Evolutionary conservation across 169 alveolate species (phyloP).

Genomic region (Blepharisma undulans): DNA sequence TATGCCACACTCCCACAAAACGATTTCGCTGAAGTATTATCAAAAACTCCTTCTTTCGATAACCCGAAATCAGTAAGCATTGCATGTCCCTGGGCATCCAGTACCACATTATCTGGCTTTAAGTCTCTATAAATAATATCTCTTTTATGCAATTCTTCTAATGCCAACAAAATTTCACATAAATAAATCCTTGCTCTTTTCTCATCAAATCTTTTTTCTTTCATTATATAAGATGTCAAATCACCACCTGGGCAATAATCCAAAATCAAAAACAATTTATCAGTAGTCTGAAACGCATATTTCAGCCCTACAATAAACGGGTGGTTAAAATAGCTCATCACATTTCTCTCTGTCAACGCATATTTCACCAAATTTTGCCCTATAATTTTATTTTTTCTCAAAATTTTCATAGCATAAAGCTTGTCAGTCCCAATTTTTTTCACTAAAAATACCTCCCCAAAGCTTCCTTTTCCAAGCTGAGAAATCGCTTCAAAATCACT

Average conservation of each 20-base stretch:
- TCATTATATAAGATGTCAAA: constrained; percentile 62
- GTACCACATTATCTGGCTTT: constrained; percentile 83
- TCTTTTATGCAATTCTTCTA: constrained; percentile 78
- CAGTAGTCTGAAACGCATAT: constrained; percentile 82
- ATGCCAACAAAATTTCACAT: constrained; percentile 78
- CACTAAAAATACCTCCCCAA: constrained; percentile 88
- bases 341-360: constrained; percentile 88
- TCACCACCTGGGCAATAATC: constrained; percentile 88
- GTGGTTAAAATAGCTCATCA: constrained; percentile 75
- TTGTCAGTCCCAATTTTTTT: constrained; percentile 59
- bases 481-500: constrained; percentile 58
- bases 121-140: constrained; percentile 84
- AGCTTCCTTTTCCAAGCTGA: constrained; percentile 83
- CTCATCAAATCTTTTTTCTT: constrained; percentile 76
- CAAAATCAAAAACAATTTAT: constrained; percentile 78
- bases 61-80: constrained; percentile 87
- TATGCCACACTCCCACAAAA: constrained; percentile 90
- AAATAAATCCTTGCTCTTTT: constrained; percentile 75
- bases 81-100: constrained; percentile 84
- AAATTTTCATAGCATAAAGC: constrained; percentile 87
- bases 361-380: constrained; percentile 81
- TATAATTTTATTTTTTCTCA: constrained; percentile 74
- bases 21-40: constrained; percentile 58
- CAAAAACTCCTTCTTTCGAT: constrained; percentile 82
- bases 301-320: constrained; percentile 83